Conservation (phyloP, 164 flowering plant genomes). For the Vitis amurensis region DNA sequence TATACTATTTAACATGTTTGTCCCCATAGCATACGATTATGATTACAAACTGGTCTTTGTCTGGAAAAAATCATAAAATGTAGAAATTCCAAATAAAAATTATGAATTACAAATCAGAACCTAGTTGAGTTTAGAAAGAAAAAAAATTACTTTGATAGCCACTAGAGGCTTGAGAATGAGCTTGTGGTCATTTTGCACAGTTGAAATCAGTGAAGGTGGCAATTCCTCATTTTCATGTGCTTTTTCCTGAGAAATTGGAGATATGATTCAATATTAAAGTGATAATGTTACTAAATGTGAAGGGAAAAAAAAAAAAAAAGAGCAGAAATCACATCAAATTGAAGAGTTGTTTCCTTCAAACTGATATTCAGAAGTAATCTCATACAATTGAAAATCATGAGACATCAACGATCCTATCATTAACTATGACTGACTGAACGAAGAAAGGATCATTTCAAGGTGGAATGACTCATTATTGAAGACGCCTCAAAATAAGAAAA, state of each 20-base stretch:
- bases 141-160: conserved; percentile 28
- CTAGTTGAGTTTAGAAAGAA: too few species aligned
- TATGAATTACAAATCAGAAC: neutral
- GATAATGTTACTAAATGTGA: neutral
- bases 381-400: too few species aligned
- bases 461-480: neutral
- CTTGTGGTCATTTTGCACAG: conserved; percentile 18
- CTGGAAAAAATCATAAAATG: conserved; percentile 10
- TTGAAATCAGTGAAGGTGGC: conserved; percentile 23
- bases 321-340: too few species aligned
- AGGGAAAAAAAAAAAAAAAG: neutral
- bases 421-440: neutral
- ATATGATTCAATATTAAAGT: neutral
- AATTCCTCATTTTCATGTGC: conserved; percentile 30
- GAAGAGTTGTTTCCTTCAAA: too few species aligned
- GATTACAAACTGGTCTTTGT: conserved; percentile 18
- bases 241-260: conserved; percentile 35
- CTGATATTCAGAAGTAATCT: too few species aligned
- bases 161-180: conserved; percentile 25
- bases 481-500: neutral
- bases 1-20: conserved; percentile 14
- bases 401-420: neutral
- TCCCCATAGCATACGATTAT: conserved; percentile 16
- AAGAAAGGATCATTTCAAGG: neutral
- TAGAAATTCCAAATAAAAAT: neutral